phyloP scores from a whole-genome alignment of 495 filamentous ascomycete genomes.

The Penicillium nucicola region DNA sequence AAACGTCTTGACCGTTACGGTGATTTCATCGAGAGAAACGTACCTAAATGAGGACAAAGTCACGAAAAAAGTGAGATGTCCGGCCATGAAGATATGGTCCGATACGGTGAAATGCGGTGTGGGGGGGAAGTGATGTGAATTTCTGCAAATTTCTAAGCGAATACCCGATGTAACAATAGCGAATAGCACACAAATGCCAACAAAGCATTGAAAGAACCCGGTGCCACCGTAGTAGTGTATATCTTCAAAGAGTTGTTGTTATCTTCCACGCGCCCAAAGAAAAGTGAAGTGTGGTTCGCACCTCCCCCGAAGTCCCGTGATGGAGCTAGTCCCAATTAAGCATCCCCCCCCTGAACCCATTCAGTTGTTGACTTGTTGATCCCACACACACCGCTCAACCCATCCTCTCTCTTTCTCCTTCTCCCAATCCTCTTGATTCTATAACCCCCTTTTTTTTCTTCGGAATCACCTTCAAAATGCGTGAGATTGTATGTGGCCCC shows the following conservation, averaged over 20 bases:
- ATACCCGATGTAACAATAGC: no score
- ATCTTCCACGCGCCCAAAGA: slow-evolving; percentile 1
- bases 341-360: slow-evolving; percentile 24
- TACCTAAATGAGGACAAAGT: slow-evolving; percentile 24
- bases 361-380: slow-evolving; percentile 34
- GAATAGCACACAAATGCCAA: no score
- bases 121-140: no score
- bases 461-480: slow-evolving; percentile 68
- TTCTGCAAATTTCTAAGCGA: no score
- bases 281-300: slow-evolving; percentile 29
- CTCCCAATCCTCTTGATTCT: slow-evolving; percentile 21
- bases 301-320: slow-evolving; percentile 27
- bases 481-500: slow-evolving; percentile 80
- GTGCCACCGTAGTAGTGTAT: no score
- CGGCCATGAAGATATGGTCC: neutral
- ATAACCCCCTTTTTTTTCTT: slow-evolving; percentile 17
- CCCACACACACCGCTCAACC: slow-evolving; percentile 36
- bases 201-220: no score
- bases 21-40: slow-evolving; percentile 49
- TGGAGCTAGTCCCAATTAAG: slow-evolving; percentile 25
- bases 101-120: no score
- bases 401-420: slow-evolving; percentile 22
- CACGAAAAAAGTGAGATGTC: neutral
- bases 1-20: slow-evolving; percentile 54
- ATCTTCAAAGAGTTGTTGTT: neutral